Conservation (phyloP, 192 early-diverging fungal genomes). For the Lobulomyces angularis region DNA sequence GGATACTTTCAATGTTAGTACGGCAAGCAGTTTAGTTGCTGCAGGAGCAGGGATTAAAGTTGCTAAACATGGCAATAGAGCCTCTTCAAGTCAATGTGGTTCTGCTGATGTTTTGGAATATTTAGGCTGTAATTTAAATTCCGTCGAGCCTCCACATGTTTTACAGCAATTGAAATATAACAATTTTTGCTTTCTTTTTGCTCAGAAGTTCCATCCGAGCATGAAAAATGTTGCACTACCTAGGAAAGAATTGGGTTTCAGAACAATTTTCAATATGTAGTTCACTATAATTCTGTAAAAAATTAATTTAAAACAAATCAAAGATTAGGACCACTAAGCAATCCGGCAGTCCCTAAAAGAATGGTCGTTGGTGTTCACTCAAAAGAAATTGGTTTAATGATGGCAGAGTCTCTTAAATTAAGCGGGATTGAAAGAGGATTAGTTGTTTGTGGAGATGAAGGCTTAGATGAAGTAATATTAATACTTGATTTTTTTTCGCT, state of each 20-base stretch:
- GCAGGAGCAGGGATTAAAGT: constrained; percentile 82
- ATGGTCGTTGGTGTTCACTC: constrained; percentile 88
- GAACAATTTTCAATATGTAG: constrained; percentile 83
- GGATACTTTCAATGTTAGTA: constrained; percentile 94
- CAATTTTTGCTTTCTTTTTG: constrained; percentile 85
- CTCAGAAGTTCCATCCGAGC: constrained; percentile 80
- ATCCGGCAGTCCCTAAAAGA: constrained; percentile 70
- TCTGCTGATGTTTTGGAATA: constrained; percentile 90
- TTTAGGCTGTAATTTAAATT: constrained; percentile 58
- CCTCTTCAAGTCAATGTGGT: constrained; percentile 79
- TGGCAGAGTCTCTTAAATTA: constrained; percentile 71
- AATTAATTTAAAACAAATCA: neutral
- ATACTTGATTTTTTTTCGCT: constrained; percentile 2
- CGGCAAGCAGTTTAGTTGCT: constrained; percentile 78
- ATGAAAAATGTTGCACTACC: constrained; percentile 66
- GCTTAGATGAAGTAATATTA: constrained; percentile 68
- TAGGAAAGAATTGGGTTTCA: constrained; percentile 78
- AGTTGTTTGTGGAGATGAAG: constrained; percentile 83
- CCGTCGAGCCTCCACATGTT: constrained; percentile 53
- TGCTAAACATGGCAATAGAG: constrained; percentile 92
- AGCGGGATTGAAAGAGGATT: constrained; percentile 68
- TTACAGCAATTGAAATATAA: constrained; percentile 42
- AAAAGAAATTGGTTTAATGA: constrained; percentile 56
- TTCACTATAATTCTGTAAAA: constrained; percentile 1
- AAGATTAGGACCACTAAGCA: constrained; percentile 76